Base-by-base conservation (phyloP, 371 early-diverging fungal species). In the Lichtheimia corymbifera region DNA sequence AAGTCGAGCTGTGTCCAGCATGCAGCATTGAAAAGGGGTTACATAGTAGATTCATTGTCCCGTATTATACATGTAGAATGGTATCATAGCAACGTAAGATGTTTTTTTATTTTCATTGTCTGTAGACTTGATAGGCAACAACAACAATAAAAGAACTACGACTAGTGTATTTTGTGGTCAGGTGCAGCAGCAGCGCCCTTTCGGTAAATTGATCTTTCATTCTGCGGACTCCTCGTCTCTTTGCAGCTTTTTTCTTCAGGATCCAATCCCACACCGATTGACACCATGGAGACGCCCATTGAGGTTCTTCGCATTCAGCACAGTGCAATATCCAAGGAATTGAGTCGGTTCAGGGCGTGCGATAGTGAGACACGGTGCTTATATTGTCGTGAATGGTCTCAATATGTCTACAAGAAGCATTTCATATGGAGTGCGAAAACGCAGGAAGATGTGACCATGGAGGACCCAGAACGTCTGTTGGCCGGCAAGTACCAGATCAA, bases 331-430 rank as follows among this genome's bases (percentile, higher is more conserved):
- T 80, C 88, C 22, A 93, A 93, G 63, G 92, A 93, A 67, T 64
- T 92, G 50, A 70, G 79, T 12, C 80, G 89, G 52, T 91, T 90
- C 55, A 76, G 93, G 27, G 83, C 92, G 3, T 93, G 93, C 61
- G 91, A 91, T 61, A 72, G 74, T 64, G 86, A 84, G 57, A 84
- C 80, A 41, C 85, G 87, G 53, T 88, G 90, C 68, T 83, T 88
- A 51, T 92, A 88, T 60, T 93, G 93, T 62, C 89, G 93, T 49
- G 93, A 93, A 70, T 93, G 93, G 93, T 88, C 90, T 24, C 88
- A 85, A 58, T 88, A 79, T 73, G 87, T 91, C 14, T 91, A 91
- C 66, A 87, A 90, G 61, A 89, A 88, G 72, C 88, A 83, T 24
- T 85, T 84, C 64, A 70, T 72, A 18, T 80, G 77, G 72, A 71